Base-by-base conservation (phyloP, 257 asterid species). In the Buddleja alternifolia region DNA sequence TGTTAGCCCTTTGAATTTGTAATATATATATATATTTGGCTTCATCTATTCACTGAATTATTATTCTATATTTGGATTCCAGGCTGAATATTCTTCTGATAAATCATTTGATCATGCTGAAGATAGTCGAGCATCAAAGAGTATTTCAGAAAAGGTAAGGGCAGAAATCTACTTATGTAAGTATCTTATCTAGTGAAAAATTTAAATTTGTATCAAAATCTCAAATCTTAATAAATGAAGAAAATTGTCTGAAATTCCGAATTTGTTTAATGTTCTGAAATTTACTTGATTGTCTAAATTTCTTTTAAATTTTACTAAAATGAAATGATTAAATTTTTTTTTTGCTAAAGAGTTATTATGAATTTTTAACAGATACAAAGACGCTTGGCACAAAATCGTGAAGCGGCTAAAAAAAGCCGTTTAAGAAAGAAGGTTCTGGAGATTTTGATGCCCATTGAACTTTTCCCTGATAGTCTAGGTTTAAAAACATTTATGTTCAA, bases 361-460 rank as follows among this genome's bases (percentile, higher is more conserved):
- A 19, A 41, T 46, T 50, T 32, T 19, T 70, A 61, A 68, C 81
- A 90, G 97, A 86, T 81, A 19, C 90, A 82, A 73, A 75, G 96
- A 53, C 93, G 99, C 10, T 75, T 88, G 70, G 97, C 97, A 0
- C 99, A 94, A 69, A 94, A 94, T 67, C 96, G 99, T 0, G 97
- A 89, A 79, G 99, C 99, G 74, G 97, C 99, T 0, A 74, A 87
- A 50, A 94, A 91, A 69, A 94, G 99, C 71, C 93, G 99, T 9
- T n/a, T 83, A 51, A 60, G 97, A 39, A 94, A 94, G 86, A 94
- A 94, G 97, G 99, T 88, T 58, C 3, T 6, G 62, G 1, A 14
- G 37, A 44, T 45, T 8, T 23, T 32, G 19, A 36, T 41, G 20
- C 5, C 41, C 6, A 8, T 7, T 11, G 10, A 20, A 10, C 39